phyloP scores from a whole-genome alignment of 192 early-diverging fungal genomes.

The Coemansia sp. region DNA sequence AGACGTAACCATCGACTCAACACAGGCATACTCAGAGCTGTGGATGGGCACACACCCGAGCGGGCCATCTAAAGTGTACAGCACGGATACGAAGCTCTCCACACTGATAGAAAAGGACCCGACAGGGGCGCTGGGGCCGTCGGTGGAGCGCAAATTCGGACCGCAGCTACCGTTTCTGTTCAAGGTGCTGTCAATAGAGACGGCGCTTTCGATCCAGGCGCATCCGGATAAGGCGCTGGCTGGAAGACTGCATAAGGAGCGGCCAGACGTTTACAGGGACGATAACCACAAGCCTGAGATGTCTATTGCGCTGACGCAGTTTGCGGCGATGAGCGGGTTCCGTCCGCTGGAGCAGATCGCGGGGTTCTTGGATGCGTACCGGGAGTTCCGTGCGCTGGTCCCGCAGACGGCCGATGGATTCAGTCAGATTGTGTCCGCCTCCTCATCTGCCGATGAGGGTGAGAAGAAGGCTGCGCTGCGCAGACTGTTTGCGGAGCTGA shows the following conservation, averaged over 20 bases:
- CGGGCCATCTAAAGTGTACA: conserved; percentile 68
- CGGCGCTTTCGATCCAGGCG: conserved; percentile 96
- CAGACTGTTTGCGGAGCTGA: conserved; percentile 62
- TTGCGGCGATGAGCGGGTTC: conserved; percentile 95
- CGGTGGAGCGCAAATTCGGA: conserved; percentile 63
- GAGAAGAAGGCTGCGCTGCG: conserved; percentile 53
- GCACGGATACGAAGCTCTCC: conserved; percentile 47
- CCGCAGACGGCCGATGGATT: conserved; percentile 53
- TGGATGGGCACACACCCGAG: conserved; percentile 99
- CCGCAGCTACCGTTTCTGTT: conserved; percentile 95
- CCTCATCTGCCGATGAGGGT: neutral
- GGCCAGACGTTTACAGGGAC: conserved; percentile 91
- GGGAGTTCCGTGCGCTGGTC: conserved; percentile 76
- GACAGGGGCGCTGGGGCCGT: conserved; percentile 51
- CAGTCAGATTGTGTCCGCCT: conserved; percentile 19
- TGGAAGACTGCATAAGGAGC: conserved; percentile 63
- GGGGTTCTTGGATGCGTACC: conserved; percentile 64
- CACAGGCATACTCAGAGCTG: conserved; percentile 90
- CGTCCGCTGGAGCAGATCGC: conserved; percentile 78
- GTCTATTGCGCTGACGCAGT: conserved; percentile 93
- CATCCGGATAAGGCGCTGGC: conserved; percentile 95
- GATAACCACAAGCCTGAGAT: conserved; percentile 95
- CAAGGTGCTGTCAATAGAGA: conserved; percentile 87
- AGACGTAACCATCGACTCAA: conserved; percentile 58
- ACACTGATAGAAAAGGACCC: conserved; percentile 61